Conservation (phyloP, 2,329 filamentous ascomycete species). For the Mycocentrospora acerina region DNA sequence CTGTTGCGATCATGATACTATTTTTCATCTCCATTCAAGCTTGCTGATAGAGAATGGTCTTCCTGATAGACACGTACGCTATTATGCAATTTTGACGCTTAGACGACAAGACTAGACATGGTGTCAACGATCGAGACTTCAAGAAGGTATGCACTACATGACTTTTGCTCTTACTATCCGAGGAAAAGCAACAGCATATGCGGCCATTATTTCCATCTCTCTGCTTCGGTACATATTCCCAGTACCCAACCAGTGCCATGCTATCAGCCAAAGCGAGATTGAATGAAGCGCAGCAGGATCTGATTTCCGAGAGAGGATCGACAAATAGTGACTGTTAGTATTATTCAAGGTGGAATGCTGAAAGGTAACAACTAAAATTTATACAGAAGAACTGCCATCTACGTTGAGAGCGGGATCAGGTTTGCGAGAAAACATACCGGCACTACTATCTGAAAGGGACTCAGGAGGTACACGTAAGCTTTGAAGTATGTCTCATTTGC, state of each 20-base stretch:
- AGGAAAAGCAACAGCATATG: slow-evolving; percentile 20
- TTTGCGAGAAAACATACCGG: slow-evolving; percentile 23
- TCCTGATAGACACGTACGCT: no score
- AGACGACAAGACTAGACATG: no score
- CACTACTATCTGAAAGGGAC: slow-evolving; percentile 1
- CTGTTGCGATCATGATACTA: no score
- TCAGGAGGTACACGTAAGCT: slow-evolving; percentile 4
- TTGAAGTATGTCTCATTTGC: slow-evolving; percentile 13
- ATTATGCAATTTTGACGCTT: no score
- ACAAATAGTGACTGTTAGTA: slow-evolving; percentile 11
- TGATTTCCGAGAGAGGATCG: slow-evolving; percentile 18
- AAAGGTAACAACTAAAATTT: slow-evolving; percentile 14
- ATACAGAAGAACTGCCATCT: slow-evolving; percentile 15
- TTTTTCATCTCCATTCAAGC: no score
- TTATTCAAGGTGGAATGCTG: slow-evolving; percentile 20
- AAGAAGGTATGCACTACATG: no score
- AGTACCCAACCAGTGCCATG: slow-evolving; percentile 20
- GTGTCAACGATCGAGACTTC: slow-evolving; percentile 5
- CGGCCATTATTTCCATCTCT: slow-evolving; percentile 25
- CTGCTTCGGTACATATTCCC: slow-evolving; percentile 17
- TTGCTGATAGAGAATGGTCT: no score
- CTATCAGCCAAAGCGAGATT: slow-evolving; percentile 15
- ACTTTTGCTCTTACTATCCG: slow-evolving; percentile 18
- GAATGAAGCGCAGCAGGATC: slow-evolving; percentile 9
- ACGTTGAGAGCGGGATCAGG: slow-evolving; percentile 23